Percentiles rank a stretch among this genome's conserved stretches.
phyloP scores from a whole-genome alignment of 169 alveolate species.

The Cystoisospora suis region DNA sequence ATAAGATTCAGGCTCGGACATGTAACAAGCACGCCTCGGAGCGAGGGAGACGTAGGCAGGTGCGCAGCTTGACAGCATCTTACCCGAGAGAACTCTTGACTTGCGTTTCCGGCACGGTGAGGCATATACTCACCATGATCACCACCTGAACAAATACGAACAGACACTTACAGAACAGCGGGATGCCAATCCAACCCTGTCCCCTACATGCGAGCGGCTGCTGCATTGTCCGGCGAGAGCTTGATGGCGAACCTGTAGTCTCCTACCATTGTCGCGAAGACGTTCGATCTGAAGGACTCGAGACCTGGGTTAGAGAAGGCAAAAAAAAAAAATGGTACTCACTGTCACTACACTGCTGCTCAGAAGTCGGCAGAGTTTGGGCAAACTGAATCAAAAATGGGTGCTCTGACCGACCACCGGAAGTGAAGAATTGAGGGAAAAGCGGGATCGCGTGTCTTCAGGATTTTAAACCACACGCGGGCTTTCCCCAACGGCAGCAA shows the following conservation, averaged over 20 bases:
- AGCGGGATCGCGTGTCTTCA: too few relatives aligned
- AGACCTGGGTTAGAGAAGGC: conserved; percentile 3
- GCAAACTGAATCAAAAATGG: too few relatives aligned
- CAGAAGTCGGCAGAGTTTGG: too few relatives aligned
- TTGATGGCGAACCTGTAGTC: not conserved
- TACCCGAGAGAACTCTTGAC: conserved; percentile 31
- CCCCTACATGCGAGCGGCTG: not conserved
- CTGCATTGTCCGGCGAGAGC: not conserved
- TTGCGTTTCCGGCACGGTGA: conserved; percentile 47
- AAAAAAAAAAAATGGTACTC: too few relatives aligned
- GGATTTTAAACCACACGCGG: too few relatives aligned
- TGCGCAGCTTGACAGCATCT: not conserved
- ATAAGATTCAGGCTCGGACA: not conserved
- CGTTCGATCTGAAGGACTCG: not conserved
- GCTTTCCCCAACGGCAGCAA: too few relatives aligned
- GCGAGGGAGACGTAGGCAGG: not conserved
- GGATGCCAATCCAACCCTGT: not conserved
- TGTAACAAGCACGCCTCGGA: not conserved
- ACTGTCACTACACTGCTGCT: too few relatives aligned
- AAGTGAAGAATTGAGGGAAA: too few relatives aligned
- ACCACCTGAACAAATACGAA: conserved; percentile 10
- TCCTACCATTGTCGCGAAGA: conserved; percentile 13
- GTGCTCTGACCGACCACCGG: too few relatives aligned
- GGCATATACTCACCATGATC: conserved; percentile 47
- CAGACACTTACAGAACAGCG: not conserved